A percentile compares a stretch with the other conserved stretches of the same genome.
phyloP scores from a whole-genome alignment of 148 eudicot genomes.

The Persicaria tinctoria region DNA sequence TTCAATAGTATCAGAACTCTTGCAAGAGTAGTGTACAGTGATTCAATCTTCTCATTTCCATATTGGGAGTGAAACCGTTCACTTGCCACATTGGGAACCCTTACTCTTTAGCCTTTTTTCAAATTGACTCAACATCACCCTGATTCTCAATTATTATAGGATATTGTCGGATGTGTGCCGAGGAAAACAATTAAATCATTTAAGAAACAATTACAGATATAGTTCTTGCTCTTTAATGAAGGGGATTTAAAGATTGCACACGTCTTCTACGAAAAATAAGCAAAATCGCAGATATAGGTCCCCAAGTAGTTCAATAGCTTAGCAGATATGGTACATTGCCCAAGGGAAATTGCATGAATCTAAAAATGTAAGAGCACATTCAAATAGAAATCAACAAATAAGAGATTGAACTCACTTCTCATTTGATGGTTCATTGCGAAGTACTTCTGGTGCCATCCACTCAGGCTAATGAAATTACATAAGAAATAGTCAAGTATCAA shows the following conservation, averaged over 20 bases:
- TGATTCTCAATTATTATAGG: neutral
- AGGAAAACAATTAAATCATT: neutral
- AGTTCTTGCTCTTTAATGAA: neutral
- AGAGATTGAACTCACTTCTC: slow-evolving; percentile 67
- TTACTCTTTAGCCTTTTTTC: neutral
- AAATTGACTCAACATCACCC: neutral
- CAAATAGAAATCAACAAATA: neutral
- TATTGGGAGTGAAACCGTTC: neutral
- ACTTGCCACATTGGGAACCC: neutral
- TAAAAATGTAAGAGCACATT: neutral
- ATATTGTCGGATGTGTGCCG: neutral
- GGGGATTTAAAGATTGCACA: neutral
- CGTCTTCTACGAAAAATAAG: neutral
- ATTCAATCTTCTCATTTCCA: neutral
- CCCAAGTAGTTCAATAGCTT: neutral
- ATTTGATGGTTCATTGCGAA: slow-evolving; percentile 93
- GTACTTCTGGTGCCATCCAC: slow-evolving; percentile 99
- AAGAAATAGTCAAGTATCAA: slow-evolving; percentile 18
- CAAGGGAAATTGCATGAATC: neutral
- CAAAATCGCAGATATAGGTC: neutral
- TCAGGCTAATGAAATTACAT: slow-evolving; percentile 55
- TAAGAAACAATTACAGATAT: neutral
- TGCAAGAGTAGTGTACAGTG: neutral
- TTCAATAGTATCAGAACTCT: neutral
- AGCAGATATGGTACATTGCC: neutral